Base-by-base conservation (phyloP, 1,284 basidiomycete genomes). In the Microbotryomycetes sp. region DNA sequence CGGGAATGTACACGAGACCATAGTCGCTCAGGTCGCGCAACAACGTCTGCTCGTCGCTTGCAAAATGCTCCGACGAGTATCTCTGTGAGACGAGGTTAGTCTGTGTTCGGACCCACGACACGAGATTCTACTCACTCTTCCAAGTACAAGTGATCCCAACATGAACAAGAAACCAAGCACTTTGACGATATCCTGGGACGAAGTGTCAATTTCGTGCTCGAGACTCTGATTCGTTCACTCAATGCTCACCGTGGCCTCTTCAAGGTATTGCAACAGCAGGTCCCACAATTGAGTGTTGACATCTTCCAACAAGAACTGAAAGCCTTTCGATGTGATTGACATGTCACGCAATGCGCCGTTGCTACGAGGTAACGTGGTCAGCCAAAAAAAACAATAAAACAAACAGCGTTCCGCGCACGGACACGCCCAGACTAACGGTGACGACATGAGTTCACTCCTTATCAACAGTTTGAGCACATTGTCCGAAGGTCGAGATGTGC, bases 231-330 rank as follows among this genome's bases (percentile, higher is more conserved):
- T 14, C 28, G 16, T 6, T 6, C 9, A 28, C 19, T 7, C 3
- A 3, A n/a, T 19, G 62, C 79, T 66, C 72, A 89, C 89, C 79
- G 89, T 86, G 25, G 86, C 84, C 79, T 89, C 83, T 67, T 84
- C 81, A 54, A 93, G 77, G 76, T 97, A 98, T 71, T 92, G 89
- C 48, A 97, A 81, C 58, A 99, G 79, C 47, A 98, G 80, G 74
- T 92, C 89, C 96, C 96, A 99, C n/a, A 98, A 79, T 75, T 99
- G 96, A 22, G 88, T 89, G 73, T 97, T 91, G n/a, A 96, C 88
- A 49, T 94, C 87, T 74, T 97, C 88, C 25, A 99, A 82, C 57
- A 99, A 81, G 74, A 99, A 98, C 73, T 97, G 94, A 75, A 99
- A 98, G 12, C 96, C 96, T 48, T 86, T 81, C 14, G 92, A 96